Evolutionary conservation across 192 early-diverging fungal species (phyloP), one percentile per base, ranked within the genome.

Genomic region (Geosiphon pyriformis): DNA sequence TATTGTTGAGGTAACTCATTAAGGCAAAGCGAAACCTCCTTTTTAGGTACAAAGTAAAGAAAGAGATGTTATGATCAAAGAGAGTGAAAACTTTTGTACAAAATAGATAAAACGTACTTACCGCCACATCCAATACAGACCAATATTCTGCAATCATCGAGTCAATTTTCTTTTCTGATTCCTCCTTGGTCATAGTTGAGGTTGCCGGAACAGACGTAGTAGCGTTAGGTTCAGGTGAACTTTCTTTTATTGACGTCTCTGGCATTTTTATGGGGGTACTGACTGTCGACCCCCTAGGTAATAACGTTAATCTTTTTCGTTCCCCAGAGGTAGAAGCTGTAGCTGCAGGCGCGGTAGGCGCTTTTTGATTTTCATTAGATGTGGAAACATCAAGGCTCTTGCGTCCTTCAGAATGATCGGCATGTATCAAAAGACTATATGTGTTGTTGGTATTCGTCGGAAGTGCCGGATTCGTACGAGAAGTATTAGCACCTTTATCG

Each of bases 1-100:
- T 72, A 72, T 57, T 50, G 58, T 6, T 22, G 48, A 49, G 74
- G 73, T 57, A 74, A 22, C 32, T 91, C 91, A 79, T 90, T 84
- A 58, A 89, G 74, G 66, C 86, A 85, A 52, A 76, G 73, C 48
- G 83, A 67, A 31, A 91, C 71, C 74, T 93, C 91, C 37, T 72
- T 54, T 33, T 84, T 78, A 69, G 78, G 75, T 69, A 74, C 76
- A 34, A 88, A 65, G 7, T 76, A 70, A 53, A 83, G 64, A 68
- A 82, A 92, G 74, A 90, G 88, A 51, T 78, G 70, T 49, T 85
- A 82, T 46, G 77, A 72, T 65, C 1, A 20, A 54, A 18, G 50
- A 3, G 26, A 34, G 26, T 54, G 33, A 42, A 50, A 69, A 68
- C 49, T 67, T 74, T 17, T 59, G 76, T 68, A 42, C 71, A 66